Conservation (phyloP, 805 yeast species). For the Ascoidea rubescens region DNA sequence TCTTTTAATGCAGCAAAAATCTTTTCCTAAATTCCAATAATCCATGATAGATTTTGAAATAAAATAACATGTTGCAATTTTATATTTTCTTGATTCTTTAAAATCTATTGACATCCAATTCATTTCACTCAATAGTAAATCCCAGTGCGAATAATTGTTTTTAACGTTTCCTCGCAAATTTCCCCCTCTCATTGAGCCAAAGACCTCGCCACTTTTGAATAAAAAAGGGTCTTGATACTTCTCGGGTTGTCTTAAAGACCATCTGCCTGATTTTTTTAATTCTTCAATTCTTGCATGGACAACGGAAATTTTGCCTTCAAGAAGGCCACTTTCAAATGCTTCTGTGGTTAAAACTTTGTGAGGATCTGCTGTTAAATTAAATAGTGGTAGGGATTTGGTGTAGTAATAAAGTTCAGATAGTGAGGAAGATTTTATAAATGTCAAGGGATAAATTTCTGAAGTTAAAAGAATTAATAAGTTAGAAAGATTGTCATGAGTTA, state of each 20-base stretch:
- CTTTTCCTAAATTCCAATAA: conserved; percentile 66
- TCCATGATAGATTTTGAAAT: conserved; percentile 65
- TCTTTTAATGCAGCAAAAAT: conserved; percentile 43
- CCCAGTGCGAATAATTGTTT: conserved; percentile 51
- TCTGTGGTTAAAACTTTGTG: conserved; percentile 82
- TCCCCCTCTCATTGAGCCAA: conserved; percentile 9
- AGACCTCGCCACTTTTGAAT: not conserved
- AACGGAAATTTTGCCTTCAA: conserved; percentile 86
- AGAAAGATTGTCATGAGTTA: conserved; percentile 26
- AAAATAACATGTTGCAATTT: conserved; percentile 52
- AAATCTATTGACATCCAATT: conserved; percentile 76
- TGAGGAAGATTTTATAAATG: conserved; percentile 44
- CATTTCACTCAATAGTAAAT: conserved; percentile 57
- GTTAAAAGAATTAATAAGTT: conserved; percentile 30
- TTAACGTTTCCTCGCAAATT: conserved; percentile 12
- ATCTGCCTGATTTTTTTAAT: conserved; percentile 68
- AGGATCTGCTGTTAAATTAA: conserved; percentile 67
- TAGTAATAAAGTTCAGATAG: conserved; percentile 77
- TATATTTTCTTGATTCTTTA: conserved; percentile 54
- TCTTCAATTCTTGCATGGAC: conserved; percentile 87
- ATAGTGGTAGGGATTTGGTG: conserved; percentile 78
- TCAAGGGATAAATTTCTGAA: conserved; percentile 39
- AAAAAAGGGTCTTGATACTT: conserved; percentile 53
- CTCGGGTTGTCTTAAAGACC: conserved; percentile 84
- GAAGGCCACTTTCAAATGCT: conserved; percentile 67